Conservation (phyloP, 2,329 filamentous ascomycete species). For the Phaeosphaeriaceae sp. region DNA sequence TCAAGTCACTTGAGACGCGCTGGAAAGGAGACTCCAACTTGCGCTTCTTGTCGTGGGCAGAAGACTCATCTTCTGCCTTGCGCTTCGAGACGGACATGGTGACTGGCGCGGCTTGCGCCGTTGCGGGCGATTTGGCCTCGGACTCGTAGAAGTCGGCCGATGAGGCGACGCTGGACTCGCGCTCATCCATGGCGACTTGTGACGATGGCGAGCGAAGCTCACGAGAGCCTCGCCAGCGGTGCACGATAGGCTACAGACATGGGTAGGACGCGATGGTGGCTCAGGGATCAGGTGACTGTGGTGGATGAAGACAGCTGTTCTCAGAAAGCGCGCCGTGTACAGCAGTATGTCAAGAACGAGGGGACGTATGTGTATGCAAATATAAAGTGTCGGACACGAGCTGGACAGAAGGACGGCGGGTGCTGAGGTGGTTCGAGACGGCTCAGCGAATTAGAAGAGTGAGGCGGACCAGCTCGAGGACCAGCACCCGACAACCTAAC, state of each 20-base stretch:
- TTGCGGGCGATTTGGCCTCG: constrained; percentile 26
- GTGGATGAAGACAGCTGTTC: constrained; percentile 1
- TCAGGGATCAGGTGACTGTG: constrained; percentile 12
- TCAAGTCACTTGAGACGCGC: constrained; percentile 19
- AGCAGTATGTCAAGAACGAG: not conserved
- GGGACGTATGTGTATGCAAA: not conserved
- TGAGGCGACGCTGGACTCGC: constrained; percentile 43
- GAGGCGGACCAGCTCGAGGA: constrained; percentile 3
- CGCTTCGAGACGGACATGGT: constrained; percentile 36
- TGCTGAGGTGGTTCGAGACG: constrained; percentile 5
- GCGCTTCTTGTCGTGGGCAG: constrained; percentile 41
- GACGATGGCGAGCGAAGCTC: constrained; percentile 33
- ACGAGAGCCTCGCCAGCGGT: constrained; percentile 36
- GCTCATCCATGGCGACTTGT: constrained; percentile 38
- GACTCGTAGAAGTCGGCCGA: constrained; percentile 47
- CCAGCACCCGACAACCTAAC: not conserved
- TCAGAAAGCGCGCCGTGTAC: not conserved
- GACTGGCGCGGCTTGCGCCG: constrained; percentile 17
- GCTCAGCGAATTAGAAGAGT: constrained; percentile 8
- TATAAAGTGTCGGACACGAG: not conserved
- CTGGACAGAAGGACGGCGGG: not conserved
- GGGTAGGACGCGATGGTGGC: constrained; percentile 11
- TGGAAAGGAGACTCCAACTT: constrained; percentile 29
- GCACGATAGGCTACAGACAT: constrained; percentile 39
- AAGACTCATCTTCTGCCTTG: constrained; percentile 39